Conservation (phyloP, 192 early-diverging fungal genomes). For the Glomus cerebriforme region DNA sequence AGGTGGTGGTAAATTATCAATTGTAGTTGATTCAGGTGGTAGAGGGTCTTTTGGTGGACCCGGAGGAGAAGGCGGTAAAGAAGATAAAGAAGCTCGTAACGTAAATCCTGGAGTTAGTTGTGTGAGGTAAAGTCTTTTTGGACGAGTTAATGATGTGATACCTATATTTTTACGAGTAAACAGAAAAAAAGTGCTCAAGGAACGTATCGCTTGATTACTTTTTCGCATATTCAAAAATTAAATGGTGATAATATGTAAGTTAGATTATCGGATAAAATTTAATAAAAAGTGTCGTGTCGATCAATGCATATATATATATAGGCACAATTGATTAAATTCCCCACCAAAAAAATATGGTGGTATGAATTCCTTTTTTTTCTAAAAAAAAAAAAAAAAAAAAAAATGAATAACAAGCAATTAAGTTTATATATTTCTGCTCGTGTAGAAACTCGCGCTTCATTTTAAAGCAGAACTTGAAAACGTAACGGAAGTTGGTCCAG, state of each 20-base stretch:
- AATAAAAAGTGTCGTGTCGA: no score
- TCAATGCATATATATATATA: neutral
- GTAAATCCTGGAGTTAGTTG: neutral
- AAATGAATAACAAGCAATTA: neutral
- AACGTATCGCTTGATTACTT: neutral
- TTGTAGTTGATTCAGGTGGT: conserved; percentile 1
- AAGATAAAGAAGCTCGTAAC: neutral
- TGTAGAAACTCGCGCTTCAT: conserved; percentile 53
- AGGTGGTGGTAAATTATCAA: conserved; percentile 2
- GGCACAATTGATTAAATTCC: neutral
- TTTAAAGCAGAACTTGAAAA: conserved; percentile 82
- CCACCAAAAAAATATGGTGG: neutral
- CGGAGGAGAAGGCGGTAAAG: neutral
- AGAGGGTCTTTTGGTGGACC: conserved; percentile 15
- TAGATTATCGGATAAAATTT: no score
- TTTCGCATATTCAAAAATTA: neutral
- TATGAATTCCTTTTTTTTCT: neutral
- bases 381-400: no score
- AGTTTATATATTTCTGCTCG: neutral
- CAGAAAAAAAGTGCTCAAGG: neutral
- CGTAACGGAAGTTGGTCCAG: conserved; percentile 71
- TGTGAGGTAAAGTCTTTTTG: conserved; percentile 19
- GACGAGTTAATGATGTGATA: neutral
- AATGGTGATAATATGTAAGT: no score
- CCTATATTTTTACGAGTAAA: neutral